Evolutionary conservation across 305 asterid species (phyloP).

Genomic region (Plantago rigida): DNA sequence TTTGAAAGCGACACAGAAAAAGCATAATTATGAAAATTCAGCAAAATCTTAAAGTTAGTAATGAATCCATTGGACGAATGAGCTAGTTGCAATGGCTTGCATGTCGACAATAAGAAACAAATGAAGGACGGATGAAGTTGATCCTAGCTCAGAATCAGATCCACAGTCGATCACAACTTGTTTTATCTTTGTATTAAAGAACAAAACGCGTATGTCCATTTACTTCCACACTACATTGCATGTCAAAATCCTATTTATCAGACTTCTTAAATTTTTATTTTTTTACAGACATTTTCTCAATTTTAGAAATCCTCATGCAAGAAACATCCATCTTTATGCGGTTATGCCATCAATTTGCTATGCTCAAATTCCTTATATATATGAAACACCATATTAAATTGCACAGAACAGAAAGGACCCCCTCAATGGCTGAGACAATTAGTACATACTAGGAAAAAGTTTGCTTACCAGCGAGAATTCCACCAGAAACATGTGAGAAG

Average conservation of each 20-base stretch:
- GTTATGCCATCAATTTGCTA: neutral
- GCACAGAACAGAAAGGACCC: too few relatives aligned
- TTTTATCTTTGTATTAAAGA: neutral
- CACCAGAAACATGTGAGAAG: constrained; percentile 61
- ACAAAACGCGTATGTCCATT: too few relatives aligned
- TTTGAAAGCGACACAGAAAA: constrained; percentile 14
- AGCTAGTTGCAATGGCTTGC: too few relatives aligned
- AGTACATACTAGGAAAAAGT: constrained; percentile 1
- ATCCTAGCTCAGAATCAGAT: neutral
- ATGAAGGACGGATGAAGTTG: neutral
- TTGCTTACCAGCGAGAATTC: constrained; percentile 87
- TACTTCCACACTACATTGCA: too few relatives aligned
- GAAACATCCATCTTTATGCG: neutral
- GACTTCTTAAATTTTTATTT: too few relatives aligned
- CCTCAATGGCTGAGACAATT: too few relatives aligned
- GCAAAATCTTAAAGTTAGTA: neutral
- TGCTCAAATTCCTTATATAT: constrained; percentile 1
- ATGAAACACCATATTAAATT: neutral
- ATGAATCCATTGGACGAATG: too few relatives aligned
- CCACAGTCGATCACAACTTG: neutral
- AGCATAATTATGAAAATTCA: constrained; percentile 8
- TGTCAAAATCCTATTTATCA: too few relatives aligned
- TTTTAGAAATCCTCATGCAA: neutral
- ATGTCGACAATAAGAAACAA: neutral
- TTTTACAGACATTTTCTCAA: neutral